Percentiles rank a stretch among this genome's conserved stretches.
Conservation (phyloP, 352 stramenopile species). For the Thraustochytrium striatum region DNA sequence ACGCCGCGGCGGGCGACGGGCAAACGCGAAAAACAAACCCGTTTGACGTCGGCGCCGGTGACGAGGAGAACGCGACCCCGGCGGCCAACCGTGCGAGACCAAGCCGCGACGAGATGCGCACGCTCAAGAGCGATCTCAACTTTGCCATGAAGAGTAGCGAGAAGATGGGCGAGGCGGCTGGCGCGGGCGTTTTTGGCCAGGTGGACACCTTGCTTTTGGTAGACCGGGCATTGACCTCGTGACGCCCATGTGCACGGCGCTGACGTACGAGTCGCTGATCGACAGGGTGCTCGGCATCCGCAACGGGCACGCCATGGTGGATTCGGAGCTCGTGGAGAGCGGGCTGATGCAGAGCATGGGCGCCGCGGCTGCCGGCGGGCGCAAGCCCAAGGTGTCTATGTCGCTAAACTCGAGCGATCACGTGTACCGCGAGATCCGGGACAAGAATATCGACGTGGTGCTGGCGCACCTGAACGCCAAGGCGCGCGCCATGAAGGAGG, state of each 20-base stretch:
- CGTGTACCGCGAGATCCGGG: conserved; percentile 64
- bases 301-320: conserved; percentile 60
- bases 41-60: neutral
- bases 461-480: conserved; percentile 59
- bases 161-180: neutral
- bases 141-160: conserved; percentile 7
- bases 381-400: conserved; percentile 50
- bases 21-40: neutral
- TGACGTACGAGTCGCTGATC: conserved; percentile 69
- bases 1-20: neutral
- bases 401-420: conserved; percentile 64
- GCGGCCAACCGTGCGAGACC: too few species aligned
- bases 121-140: conserved; percentile 17
- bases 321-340: conserved; percentile 53
- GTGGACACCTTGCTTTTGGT: conserved; percentile 66
- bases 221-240: conserved; percentile 68
- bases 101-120: conserved; percentile 57
- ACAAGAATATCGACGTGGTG: conserved; percentile 65
- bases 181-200: neutral
- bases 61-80: neutral
- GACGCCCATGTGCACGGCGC: conserved; percentile 63
- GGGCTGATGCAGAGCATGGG: neutral
- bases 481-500: conserved; percentile 61
- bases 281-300: conserved; percentile 65
- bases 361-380: conserved; percentile 42